Evolutionary conservation across 2,329 filamentous ascomycete genomes (phyloP), one percentile per base, ranked within the genome.

Genomic region (Botrytis pseudocinerea): DNA sequence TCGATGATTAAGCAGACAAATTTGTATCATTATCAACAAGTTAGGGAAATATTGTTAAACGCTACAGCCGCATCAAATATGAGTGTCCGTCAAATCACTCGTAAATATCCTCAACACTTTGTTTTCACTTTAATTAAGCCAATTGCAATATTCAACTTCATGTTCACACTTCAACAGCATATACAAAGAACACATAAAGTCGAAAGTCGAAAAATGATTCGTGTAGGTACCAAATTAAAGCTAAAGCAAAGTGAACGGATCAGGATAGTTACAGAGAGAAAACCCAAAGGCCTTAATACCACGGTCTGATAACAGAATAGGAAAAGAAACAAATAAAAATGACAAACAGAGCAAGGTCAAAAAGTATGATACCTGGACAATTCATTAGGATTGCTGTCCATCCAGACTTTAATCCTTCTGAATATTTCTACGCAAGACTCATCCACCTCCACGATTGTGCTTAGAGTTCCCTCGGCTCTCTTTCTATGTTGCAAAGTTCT

Each of bases 141-240:
- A 44, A 12, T 42, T 16, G 42, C 25, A 12, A 14, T 63, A 10
- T 5, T 18, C 6, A 38, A 38, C 16, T 28, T 10, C 38, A 28
- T 28, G 8, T 2, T 38, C 22, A n/a, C 22, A n/a, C 25, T 38
- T 18, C 5, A 38, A 38, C 48, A 16, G 14, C 63, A 51, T 18
- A 54, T 40, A 28, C 32, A 22, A 25, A 12, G 14, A 32, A 57
- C n/a, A 57, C 4, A 12, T 40, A 25, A 28, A 32, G 25, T 57
- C 10, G 25, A 44, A 32, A 16, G 10, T 42, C 28, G 3, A 22
- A 28, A 42, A 42, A 28, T 38, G 42, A 44, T 57, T 57, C 22
- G 18, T 57, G 65, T 57, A 57, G 48, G 48, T 69, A 57, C 18
- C 54, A 57, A 69, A 48, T 38, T 69, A 44, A 69, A 69, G 48